phyloP scores from a whole-genome alignment of 495 filamentous ascomycete genomes.

The Xylaria acuta region DNA sequence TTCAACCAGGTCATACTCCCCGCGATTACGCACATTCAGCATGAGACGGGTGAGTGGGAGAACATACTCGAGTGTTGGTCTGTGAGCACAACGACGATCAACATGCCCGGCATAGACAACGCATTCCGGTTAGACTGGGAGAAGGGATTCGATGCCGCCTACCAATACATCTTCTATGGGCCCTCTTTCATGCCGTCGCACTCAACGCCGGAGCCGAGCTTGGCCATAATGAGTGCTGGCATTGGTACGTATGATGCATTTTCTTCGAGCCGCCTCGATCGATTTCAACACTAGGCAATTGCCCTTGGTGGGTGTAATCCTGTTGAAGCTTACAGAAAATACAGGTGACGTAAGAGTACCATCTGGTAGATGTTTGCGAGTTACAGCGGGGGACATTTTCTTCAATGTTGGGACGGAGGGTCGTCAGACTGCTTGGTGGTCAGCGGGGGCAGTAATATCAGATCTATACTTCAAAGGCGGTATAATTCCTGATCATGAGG shows the following conservation, averaged over 20 bases:
- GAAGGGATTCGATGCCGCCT: slow-evolving; percentile 5
- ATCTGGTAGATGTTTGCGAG: slow-evolving; percentile 7
- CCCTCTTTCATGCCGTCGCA: slow-evolving; percentile 9
- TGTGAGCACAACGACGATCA: slow-evolving; percentile 1
- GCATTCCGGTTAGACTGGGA: slow-evolving; percentile 11
- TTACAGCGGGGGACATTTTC: slow-evolving; percentile 1
- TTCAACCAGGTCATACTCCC: neutral
- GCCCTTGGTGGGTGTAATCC: neutral
- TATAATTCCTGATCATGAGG: neutral
- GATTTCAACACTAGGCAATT: neutral
- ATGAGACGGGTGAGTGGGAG: slow-evolving; percentile 8
- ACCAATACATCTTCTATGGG: slow-evolving; percentile 4
- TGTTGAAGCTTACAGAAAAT: neutral
- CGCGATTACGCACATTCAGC: neutral
- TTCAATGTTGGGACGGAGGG: slow-evolving; percentile 15
- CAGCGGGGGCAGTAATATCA: slow-evolving; percentile 5
- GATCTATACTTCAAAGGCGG: slow-evolving; percentile 12
- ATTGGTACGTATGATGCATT: neutral
- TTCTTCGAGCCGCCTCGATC: neutral
- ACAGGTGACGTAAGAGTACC: slow-evolving; percentile 5
- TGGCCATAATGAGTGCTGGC: slow-evolving; percentile 14
- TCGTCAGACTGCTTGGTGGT: slow-evolving; percentile 8
- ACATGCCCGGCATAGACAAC: slow-evolving; percentile 13
- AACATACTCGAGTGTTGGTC: slow-evolving; percentile 12
- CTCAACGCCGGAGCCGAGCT: slow-evolving; percentile 4